A percentile compares a stretch with the other conserved stretches of the same genome.
Conservation (phyloP, 345 rosid species). For the Gossypium thurberi region DNA sequence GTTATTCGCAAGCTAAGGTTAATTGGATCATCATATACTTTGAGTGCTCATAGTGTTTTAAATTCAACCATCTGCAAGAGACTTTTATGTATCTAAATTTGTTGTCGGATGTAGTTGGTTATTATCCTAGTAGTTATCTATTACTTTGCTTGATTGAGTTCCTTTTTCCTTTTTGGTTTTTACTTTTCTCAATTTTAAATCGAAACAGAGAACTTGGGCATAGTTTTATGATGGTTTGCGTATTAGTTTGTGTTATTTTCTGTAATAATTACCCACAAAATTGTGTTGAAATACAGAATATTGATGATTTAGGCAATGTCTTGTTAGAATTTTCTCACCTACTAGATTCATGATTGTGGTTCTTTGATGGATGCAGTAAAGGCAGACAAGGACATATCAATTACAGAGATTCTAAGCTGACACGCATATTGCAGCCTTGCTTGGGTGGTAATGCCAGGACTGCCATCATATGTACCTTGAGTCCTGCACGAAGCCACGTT, state of each 20-base stretch:
- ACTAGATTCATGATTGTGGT: conserved; percentile 13
- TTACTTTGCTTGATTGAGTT: not conserved
- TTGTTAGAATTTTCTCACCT: not conserved
- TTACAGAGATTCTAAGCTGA: conserved; percentile 92
- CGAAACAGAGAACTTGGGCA: not conserved
- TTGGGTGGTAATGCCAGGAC: conserved; percentile 98
- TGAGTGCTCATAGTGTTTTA: not conserved
- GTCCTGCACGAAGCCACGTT: conserved; percentile 95
- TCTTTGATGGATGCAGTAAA: conserved; percentile 48
- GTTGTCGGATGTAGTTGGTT: not conserved
- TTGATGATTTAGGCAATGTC: not conserved
- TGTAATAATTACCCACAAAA: not conserved
- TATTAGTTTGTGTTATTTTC: not conserved
- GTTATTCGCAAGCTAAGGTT: conserved; percentile 97
- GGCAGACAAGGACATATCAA: conserved; percentile 94
- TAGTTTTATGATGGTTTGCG: not conserved
- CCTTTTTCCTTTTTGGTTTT: not conserved
- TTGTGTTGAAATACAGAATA: not conserved
- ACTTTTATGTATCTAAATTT: not conserved
- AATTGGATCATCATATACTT: conserved; percentile 5
- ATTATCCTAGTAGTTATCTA: not conserved
- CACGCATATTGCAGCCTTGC: conserved; percentile 89
- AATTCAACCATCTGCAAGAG: not conserved
- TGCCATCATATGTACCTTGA: conserved; percentile 89
- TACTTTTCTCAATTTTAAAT: not conserved